Percentiles rank a stretch among this genome's conserved stretches.
Evolutionary conservation across 192 early-diverging fungal genomes (phyloP).

Genomic region (Jimgerdemannia lactiflua): DNA sequence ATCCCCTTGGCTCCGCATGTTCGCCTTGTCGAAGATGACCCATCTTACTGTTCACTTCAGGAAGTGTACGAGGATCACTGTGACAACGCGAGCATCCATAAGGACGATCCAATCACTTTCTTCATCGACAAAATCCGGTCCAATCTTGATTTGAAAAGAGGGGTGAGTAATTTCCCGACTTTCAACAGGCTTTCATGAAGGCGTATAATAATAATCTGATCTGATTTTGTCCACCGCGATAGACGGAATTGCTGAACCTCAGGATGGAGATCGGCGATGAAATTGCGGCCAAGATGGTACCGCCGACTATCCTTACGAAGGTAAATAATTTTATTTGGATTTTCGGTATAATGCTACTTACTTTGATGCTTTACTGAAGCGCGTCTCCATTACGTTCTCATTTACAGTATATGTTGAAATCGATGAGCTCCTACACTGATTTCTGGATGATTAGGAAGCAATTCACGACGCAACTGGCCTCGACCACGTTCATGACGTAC

Average conservation of each 20-base stretch:
- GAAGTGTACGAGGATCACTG: slow-evolving; percentile 94
- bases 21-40: slow-evolving; percentile 91
- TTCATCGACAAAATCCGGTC: slow-evolving; percentile 74
- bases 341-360: not conserved
- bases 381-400: not conserved
- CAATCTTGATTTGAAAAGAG: slow-evolving; percentile 52
- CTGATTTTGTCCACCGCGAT: slow-evolving; percentile 20
- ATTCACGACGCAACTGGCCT: slow-evolving; percentile 89
- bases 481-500: slow-evolving; percentile 89
- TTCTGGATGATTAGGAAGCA: slow-evolving; percentile 94
- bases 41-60: slow-evolving; percentile 84
- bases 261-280: slow-evolving; percentile 88
- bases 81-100: slow-evolving; percentile 63
- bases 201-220: not conserved
- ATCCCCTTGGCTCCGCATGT: slow-evolving; percentile 91
- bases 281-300: slow-evolving; percentile 81
- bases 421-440: slow-evolving; percentile 79
- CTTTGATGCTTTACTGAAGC: not conserved
- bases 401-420: slow-evolving; percentile 64
- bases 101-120: slow-evolving; percentile 85
- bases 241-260: slow-evolving; percentile 68
- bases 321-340: slow-evolving; percentile 37
- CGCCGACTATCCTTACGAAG: slow-evolving; percentile 79
- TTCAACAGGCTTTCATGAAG: too few relatives aligned
- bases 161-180: slow-evolving; percentile 29